Evolutionary conservation across 1,139 yeast species (phyloP), one percentile per base, ranked within the genome.

Genomic region (Wickerhamiella pararugosa): DNA sequence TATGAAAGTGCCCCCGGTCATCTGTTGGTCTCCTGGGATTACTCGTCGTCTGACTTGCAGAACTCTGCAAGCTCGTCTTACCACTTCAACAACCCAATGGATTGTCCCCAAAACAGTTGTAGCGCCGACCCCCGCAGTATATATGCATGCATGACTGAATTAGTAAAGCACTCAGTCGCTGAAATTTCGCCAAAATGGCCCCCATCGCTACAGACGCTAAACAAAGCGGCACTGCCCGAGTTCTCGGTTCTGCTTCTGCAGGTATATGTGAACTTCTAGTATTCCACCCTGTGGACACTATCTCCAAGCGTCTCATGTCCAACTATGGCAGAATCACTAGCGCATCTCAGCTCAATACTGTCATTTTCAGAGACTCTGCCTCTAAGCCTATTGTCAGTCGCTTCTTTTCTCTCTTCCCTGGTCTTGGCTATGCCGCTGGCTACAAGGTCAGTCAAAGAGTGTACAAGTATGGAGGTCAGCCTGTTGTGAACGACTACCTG

Each of bases 401-500:
- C 61, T 59, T 83, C 39, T 66, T 84, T 52, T 80, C 97, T 9
- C 71, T 90, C 52, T 90, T 90, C 69, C 98, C 99, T 10, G 99
- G 99, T 59, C 73, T 90, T 52, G 98, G 98, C 26, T 90, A 92
- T 58, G 98, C 98, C 51, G 98, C 98, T 39, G 83, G 87, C 53
- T 90, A 90, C 72, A 90, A 90, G 69, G 80, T 90, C 55, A 71
- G 90, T 57, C 99, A 90, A 67, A 79, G 99, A 68, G 96, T 90
- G 43, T 90, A 92, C 73, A 90, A 90, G 65, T 90, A 92, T 62
- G 97, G 98, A 59, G 99, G 99, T 42, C 99, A 90, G 66, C 98
- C 99, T 44, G 87, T 86, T 59, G 99, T 92, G 50, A 90, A 87
- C 60, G 99, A 90, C 65, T 83, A 79, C 59, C 71, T 90, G 60